These are phyloP conservation scores for Collybia nuda DNA, from an alignment of 768 basidiomycete species.

Conservation along the genomic window DNA sequence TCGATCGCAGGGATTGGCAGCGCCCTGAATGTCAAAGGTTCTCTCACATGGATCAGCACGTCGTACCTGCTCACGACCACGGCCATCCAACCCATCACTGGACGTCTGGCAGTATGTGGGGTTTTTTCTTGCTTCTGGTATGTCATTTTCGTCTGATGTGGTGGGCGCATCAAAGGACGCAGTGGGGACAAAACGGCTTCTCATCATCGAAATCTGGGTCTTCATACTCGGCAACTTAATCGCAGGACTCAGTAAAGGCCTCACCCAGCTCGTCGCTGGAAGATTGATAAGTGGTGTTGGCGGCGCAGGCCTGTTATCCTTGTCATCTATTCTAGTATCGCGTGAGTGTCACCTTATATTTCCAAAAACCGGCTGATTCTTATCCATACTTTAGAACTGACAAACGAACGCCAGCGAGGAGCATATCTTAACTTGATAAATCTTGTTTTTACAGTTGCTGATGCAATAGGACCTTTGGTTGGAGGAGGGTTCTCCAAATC, in stretches of 20 bases:
- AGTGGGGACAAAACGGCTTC: conserved; percentile 18
- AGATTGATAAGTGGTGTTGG: conserved; percentile 23
- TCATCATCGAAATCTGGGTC: conserved; percentile 23
- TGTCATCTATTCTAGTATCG: conserved; percentile 19
- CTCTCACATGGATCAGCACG: conserved; percentile 23
- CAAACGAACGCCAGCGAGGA: conserved; percentile 24
- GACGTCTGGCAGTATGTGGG: conserved; percentile 19
- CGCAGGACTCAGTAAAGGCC: conserved; percentile 19
- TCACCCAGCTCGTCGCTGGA: conserved; percentile 23
- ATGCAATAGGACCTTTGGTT: conserved; percentile 23
- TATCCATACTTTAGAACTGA: conserved; percentile 15
- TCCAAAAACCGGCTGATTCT: neutral
- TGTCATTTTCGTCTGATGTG: neutral
- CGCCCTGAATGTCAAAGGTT: conserved; percentile 21
- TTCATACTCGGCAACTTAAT: conserved; percentile 24
- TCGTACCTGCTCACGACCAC: conserved; percentile 25
- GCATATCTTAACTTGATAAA: conserved; percentile 26
- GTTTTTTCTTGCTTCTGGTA: no score
- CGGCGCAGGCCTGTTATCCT: conserved; percentile 21
- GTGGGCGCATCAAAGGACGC: conserved; percentile 16
- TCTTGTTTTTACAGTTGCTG: conserved; percentile 21
- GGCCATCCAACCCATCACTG: conserved; percentile 21
- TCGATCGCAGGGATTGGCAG: conserved; percentile 20
- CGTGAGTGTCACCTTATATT: conserved; percentile 12
- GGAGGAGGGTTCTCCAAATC: conserved; percentile 21